Percentiles rank a stretch among this genome's conserved stretches.
Conservation (phyloP, 2,329 filamentous ascomycete genomes). For the Calycina herbarum region DNA sequence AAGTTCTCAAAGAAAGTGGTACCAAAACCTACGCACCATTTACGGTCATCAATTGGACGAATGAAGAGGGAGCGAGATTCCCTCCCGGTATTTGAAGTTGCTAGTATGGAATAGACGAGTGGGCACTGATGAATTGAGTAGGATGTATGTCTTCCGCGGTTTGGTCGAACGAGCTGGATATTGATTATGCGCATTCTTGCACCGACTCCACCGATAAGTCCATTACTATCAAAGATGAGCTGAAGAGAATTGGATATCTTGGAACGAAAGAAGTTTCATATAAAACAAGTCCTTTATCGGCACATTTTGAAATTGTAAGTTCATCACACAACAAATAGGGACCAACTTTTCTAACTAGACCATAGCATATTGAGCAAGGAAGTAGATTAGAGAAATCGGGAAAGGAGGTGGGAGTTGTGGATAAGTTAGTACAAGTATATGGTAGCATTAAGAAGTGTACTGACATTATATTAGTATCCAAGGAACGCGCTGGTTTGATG, state of each 20-base stretch:
- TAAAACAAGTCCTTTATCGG: slow-evolving; percentile 61
- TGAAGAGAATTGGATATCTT: slow-evolving; percentile 69
- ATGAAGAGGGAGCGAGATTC: slow-evolving; percentile 72
- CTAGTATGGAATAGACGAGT: not conserved
- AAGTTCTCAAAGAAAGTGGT: slow-evolving; percentile 62
- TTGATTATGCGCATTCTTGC: slow-evolving; percentile 59
- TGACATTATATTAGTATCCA: slow-evolving; percentile 50
- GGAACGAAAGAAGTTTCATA: slow-evolving; percentile 56
- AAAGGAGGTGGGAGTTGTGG: slow-evolving; percentile 66
- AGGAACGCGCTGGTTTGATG: slow-evolving; percentile 70
- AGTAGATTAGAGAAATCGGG: slow-evolving; percentile 65
- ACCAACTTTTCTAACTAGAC: not conserved
- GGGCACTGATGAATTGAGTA: slow-evolving; percentile 45
- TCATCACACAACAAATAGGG: not conserved
- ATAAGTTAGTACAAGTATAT: slow-evolving; percentile 43
- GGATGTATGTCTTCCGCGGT: slow-evolving; percentile 73
- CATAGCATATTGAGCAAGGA: slow-evolving; percentile 70
- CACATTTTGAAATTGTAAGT: slow-evolving; percentile 67
- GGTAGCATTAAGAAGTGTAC: not conserved
- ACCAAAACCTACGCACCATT: slow-evolving; percentile 68
- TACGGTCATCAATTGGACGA: slow-evolving; percentile 37
- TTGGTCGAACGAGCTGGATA: slow-evolving; percentile 66
- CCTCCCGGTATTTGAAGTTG: not conserved
- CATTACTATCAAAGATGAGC: slow-evolving; percentile 44
- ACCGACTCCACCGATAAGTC: slow-evolving; percentile 55